A percentile compares a stretch with the other conserved stretches of the same genome.
These are phyloP conservation scores for Millerago galiae DNA, from an alignment of 805 yeast species.

Conservation along the genomic window DNA sequence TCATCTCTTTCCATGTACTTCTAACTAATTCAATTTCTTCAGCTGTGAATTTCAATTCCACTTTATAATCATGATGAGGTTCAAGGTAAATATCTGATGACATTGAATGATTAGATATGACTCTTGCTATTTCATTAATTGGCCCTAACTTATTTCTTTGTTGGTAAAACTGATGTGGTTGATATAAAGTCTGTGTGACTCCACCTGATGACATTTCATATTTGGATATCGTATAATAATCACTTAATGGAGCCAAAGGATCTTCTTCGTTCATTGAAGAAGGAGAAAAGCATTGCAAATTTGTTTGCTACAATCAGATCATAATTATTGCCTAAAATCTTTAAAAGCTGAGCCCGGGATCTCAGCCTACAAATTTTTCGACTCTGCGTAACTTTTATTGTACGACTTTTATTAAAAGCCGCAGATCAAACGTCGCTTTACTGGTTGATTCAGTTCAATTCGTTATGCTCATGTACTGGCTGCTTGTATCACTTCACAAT, in stretches of 20 bases:
- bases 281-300: too few species aligned
- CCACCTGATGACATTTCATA: neutral
- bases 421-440: too few species aligned
- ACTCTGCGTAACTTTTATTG: too few species aligned
- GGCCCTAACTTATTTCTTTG: neutral
- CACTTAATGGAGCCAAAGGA: neutral
- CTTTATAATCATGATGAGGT: slow-evolving; percentile 18
- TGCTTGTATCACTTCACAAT: too few species aligned
- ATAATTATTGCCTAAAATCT: too few species aligned
- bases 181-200: neutral
- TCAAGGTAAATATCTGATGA: slow-evolving; percentile 20
- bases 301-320: too few species aligned
- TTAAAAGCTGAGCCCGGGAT: too few species aligned
- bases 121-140: slow-evolving; percentile 7
- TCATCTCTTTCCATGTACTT: slow-evolving; percentile 32
- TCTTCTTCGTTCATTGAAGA: too few species aligned
- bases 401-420: too few species aligned
- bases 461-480: too few species aligned
- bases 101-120: slow-evolving; percentile 2
- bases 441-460: too few species aligned
- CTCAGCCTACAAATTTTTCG: too few species aligned
- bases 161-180: neutral
- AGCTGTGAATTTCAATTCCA: slow-evolving; percentile 24
- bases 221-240: neutral
- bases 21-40: slow-evolving; percentile 30